Evolutionary conservation across 768 basidiomycete genomes (phyloP), one percentile per base, ranked within the genome.

Genomic region (Rhodocollybia butyracea): DNA sequence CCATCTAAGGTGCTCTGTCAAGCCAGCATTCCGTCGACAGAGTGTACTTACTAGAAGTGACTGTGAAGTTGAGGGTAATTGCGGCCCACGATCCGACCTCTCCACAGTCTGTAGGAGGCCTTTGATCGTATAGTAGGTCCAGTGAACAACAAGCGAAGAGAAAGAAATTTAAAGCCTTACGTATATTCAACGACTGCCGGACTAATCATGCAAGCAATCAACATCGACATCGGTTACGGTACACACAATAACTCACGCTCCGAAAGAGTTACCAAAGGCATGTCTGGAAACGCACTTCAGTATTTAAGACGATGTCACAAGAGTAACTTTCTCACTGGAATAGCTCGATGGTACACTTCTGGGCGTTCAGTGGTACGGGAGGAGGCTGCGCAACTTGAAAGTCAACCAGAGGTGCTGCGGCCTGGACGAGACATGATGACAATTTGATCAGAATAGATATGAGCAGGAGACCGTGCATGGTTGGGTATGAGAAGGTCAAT

Each of bases 321-420:
- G 17, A 52, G 31, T 3, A 39, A 4, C n/a, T 45, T 48, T 68
- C 79, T 62, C 58, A 88, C 86, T 86, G 75, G 15, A 91, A 68
- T 50, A 90, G 76, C 67, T 82, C 72, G n/a, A 82, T 70, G 1
- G 86, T 88, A 62, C 89, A 90, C 62, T 82, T 75, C 59, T 82
- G 77, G 13, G 75, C 77, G 61, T 79, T 70, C 42, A 70, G 67
- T 10, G 89, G 87, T 19, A 90, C 73, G 2, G 83, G 79, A 12
- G 85, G 86, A 5, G 89, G 88, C 59, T 90, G 83, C 12, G 84
- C 75, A 52, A 91, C 86, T 65, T 90, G 89, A 64, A 91, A 91
- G 64, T 73, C 73, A 57, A 73, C 72, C 3, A 90, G 67, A 71
- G 83, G 74, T 71, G 46, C 11, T 31, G 53, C 26, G 30, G 31